Conservation (phyloP, 768 basidiomycete species). For the Suillus luteus region DNA sequence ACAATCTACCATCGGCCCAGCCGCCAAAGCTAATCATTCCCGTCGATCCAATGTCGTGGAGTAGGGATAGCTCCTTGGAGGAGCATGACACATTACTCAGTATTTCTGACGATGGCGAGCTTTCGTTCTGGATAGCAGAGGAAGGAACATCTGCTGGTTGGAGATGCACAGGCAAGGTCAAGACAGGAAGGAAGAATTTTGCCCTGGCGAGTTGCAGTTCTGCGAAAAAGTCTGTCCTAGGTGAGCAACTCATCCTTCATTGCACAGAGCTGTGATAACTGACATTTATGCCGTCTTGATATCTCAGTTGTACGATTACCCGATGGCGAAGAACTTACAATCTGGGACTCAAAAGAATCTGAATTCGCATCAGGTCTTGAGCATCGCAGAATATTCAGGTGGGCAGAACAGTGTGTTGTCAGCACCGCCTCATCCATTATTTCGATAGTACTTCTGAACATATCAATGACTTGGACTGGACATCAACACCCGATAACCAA, state of each 20-base stretch:
- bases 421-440: constrained; percentile 7
- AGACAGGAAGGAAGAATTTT: constrained; percentile 67
- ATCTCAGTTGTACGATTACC: constrained; percentile 57
- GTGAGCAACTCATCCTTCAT: constrained; percentile 43
- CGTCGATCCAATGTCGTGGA: constrained; percentile 90
- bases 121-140: constrained; percentile 86
- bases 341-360: constrained; percentile 95
- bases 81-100: constrained; percentile 79
- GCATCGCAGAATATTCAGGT: constrained; percentile 66
- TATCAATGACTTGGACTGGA: constrained; percentile 90
- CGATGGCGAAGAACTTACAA: constrained; percentile 79
- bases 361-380: constrained; percentile 93
- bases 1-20: constrained; percentile 51
- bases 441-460: constrained; percentile 43
- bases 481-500: constrained; percentile 84
- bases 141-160: constrained; percentile 42
- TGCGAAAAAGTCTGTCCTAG: constrained; percentile 87
- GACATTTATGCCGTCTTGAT: constrained; percentile 7
- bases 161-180: constrained; percentile 73
- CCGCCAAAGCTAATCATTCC: constrained; percentile 61
- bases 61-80: constrained; percentile 44
- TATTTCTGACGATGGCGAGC: constrained; percentile 70
- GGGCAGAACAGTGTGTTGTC: constrained; percentile 20
- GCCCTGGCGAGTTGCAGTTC: constrained; percentile 83
- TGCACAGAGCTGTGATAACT: constrained; percentile 7